Conservation (phyloP, 768 basidiomycete species). For the Filobasidium wieringae region DNA sequence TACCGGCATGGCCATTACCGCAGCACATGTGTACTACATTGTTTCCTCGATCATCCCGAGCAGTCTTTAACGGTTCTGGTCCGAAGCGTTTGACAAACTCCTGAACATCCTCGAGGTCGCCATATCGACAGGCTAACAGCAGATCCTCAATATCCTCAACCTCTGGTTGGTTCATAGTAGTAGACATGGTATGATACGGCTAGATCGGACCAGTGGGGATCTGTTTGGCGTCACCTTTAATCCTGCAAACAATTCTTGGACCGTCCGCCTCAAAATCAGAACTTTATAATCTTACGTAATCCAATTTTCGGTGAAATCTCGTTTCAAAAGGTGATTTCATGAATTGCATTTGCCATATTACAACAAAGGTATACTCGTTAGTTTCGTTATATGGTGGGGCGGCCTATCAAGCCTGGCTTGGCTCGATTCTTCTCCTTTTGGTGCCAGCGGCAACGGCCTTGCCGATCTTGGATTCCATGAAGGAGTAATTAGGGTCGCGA, state of each 20-base stretch:
- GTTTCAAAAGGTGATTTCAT: no score
- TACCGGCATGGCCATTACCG: slow-evolving; percentile 81
- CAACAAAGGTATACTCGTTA: background rate
- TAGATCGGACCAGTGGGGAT: no score
- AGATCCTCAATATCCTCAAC: slow-evolving; percentile 51
- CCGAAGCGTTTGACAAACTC: slow-evolving; percentile 55
- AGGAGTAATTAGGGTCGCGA: slow-evolving; percentile 31
- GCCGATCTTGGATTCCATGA: slow-evolving; percentile 32
- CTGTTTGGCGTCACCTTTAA: no score
- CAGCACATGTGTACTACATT: slow-evolving; percentile 72
- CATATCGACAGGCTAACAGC: slow-evolving; percentile 73
- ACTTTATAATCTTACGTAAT: no score
- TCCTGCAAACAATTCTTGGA: no score
- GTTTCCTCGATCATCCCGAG: slow-evolving; percentile 68
- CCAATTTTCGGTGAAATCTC: no score
- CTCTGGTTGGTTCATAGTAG: slow-evolving; percentile 19
- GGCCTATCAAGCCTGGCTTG: background rate
- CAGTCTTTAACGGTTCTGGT: slow-evolving; percentile 37
- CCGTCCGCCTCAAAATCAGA: no score
- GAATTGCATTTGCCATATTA: no score
- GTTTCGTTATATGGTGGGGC: background rate
- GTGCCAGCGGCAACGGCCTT: slow-evolving; percentile 22
- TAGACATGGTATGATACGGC: background rate
- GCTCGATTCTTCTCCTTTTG: background rate
- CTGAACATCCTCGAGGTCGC: slow-evolving; percentile 67